phyloP scores from a whole-genome alignment of 805 yeast genomes.

The Vanderwaltozyma polyspora region DNA sequence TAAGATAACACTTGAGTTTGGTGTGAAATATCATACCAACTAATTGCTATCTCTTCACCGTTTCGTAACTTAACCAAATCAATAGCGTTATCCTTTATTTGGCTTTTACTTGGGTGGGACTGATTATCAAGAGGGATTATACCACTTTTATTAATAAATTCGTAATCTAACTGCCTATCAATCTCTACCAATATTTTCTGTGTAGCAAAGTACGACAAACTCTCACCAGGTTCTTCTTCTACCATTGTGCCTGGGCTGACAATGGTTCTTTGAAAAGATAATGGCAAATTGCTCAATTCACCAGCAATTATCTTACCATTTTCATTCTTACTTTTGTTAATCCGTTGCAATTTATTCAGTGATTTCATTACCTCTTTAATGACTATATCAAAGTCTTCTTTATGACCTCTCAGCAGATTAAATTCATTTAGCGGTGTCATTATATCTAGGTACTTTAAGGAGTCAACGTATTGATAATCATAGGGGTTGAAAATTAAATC shows the following conservation, averaged over 20 bases:
- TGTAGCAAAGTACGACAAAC: conserved; percentile 22
- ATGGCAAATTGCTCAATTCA: conserved; percentile 16
- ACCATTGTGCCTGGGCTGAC: conserved; percentile 2
- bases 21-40: conserved; percentile 30
- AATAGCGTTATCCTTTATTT: conserved; percentile 26
- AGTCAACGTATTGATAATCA: conserved; percentile 27
- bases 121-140: conserved; percentile 23
- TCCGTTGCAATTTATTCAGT: conserved; percentile 18
- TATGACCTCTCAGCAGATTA: conserved; percentile 27
- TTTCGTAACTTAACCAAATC: conserved; percentile 20
- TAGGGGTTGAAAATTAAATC: conserved; percentile 26
- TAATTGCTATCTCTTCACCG: conserved; percentile 24
- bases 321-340: conserved; percentile 14
- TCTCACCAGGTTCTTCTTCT: conserved; percentile 7
- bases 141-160: conserved; percentile 27
- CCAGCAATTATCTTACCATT: conserved; percentile 11
- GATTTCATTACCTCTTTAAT: conserved; percentile 27
- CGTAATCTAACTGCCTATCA: conserved; percentile 26
- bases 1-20: conserved; percentile 29
- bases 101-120: conserved; percentile 26
- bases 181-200: conserved; percentile 27
- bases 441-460: conserved; percentile 25
- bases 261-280: conserved; percentile 17
- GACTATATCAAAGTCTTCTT: conserved; percentile 28
- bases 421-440: conserved; percentile 29